These are phyloP conservation scores for Berkeleyomyces basicola DNA, from an alignment of 2,329 filamentous ascomycete species.

Conservation along the genomic window DNA sequence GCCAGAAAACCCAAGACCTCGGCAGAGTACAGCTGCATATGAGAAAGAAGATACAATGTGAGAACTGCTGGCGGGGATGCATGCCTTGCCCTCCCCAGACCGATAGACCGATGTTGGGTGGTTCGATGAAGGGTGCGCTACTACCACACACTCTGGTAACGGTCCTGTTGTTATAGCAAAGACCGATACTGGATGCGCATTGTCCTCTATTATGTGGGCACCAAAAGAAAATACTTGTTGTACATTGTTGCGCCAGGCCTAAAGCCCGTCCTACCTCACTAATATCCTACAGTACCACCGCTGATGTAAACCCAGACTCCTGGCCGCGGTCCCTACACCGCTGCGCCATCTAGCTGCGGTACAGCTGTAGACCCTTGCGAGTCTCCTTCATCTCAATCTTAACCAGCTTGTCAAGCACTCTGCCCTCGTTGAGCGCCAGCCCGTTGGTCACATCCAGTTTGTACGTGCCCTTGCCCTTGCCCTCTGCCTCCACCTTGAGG, in stretches of 20 bases:
- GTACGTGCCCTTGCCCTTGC: constrained; percentile 27
- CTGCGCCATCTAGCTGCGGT: constrained; percentile 2
- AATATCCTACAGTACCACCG: background rate
- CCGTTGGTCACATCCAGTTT: constrained; percentile 42
- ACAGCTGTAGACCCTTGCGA: constrained; percentile 6
- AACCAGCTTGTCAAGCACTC: constrained; percentile 39
- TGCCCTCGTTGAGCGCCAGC: constrained; percentile 42
- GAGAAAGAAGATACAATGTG: too few species aligned
- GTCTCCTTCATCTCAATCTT: constrained; percentile 10
- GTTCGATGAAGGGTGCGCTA: background rate
- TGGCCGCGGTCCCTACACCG: background rate
- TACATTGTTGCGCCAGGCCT: background rate
- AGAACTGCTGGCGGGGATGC: too few species aligned
- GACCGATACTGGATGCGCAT: background rate
- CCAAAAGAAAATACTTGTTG: background rate
- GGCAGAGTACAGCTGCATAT: too few species aligned
- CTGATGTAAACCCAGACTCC: background rate
- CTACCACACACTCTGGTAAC: background rate
- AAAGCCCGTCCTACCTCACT: background rate
- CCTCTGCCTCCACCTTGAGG: constrained; percentile 24
- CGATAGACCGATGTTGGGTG: too few species aligned
- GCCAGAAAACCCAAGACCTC: background rate
- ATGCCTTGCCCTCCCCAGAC: too few species aligned
- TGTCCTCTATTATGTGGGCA: background rate
- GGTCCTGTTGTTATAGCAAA: background rate